phyloP scores from a whole-genome alignment of 306 rosid species.

The Spatholobus suberectus region DNA sequence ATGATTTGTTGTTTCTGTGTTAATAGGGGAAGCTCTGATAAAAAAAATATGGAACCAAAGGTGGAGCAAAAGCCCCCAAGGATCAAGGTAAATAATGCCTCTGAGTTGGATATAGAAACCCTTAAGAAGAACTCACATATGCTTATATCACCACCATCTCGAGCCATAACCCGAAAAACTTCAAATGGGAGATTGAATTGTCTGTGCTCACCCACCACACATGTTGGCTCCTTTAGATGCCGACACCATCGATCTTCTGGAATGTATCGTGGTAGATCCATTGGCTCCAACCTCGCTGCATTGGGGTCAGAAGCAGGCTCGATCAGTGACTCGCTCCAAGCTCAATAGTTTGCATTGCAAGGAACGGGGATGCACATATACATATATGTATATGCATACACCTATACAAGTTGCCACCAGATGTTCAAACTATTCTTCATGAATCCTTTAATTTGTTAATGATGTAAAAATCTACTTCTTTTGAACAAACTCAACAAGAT shows the following conservation, averaged over 20 bases:
- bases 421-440: background rate
- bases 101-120: conserved; percentile 46
- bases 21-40: background rate
- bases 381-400: background rate
- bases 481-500: conserved; percentile 13
- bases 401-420: background rate
- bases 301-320: conserved; percentile 37
- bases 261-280: conserved; percentile 52
- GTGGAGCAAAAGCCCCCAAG: conserved; percentile 45
- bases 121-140: conserved; percentile 49
- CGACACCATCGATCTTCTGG: conserved; percentile 54
- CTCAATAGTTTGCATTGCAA: conserved; percentile 37
- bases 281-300: conserved; percentile 66
- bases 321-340: conserved; percentile 41
- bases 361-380: background rate
- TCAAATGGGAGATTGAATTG: conserved; percentile 51
- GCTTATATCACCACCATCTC: conserved; percentile 55
- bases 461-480: conserved; percentile 29
- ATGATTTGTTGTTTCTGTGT: background rate
- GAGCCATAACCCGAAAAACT: background rate
- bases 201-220: conserved; percentile 91
- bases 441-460: conserved; percentile 12
- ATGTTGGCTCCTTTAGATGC: conserved; percentile 84
- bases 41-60: conserved; percentile 53
- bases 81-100: conserved; percentile 27